Evolutionary conservation across 2,329 filamentous ascomycete genomes (phyloP).

Genomic region (Hirsutella rhossiliensis): DNA sequence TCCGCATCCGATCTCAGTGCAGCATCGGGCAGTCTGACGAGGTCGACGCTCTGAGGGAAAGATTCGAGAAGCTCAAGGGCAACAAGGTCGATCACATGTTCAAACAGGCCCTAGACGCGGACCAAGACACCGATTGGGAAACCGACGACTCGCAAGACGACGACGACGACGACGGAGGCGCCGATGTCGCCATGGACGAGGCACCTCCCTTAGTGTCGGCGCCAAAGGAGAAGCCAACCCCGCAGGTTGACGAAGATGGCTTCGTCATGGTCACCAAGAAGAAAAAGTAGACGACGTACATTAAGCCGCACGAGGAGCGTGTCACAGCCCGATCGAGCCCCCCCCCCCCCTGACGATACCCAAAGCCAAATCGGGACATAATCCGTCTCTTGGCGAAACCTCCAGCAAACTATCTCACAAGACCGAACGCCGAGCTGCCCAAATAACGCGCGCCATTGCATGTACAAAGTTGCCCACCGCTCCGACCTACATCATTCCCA

Average conservation of each 20-base stretch:
- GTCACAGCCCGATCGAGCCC: neutral
- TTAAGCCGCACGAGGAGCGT: conserved; percentile 2
- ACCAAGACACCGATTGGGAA: conserved; percentile 51
- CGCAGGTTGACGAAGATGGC: conserved; percentile 69
- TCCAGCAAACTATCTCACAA: conserved; percentile 8
- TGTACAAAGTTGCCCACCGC: neutral
- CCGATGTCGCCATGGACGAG: conserved; percentile 57
- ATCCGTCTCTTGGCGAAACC: conserved; percentile 1
- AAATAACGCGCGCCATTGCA: conserved; percentile 7
- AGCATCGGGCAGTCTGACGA: conserved; percentile 52
- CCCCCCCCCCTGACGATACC: conserved; percentile 11
- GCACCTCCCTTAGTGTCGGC: conserved; percentile 48
- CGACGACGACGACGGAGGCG: conserved; percentile 45
- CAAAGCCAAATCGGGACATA: conserved; percentile 9
- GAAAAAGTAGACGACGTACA: conserved; percentile 37
- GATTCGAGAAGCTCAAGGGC: conserved; percentile 50
- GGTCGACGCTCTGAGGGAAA: conserved; percentile 49
- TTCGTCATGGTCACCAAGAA: conserved; percentile 65
- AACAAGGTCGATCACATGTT: conserved; percentile 42
- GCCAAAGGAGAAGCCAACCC: conserved; percentile 51
- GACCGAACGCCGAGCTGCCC: conserved; percentile 20
- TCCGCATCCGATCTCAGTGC: conserved; percentile 54
- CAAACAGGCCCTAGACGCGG: conserved; percentile 40
- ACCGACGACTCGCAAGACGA: conserved; percentile 46
- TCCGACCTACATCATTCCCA: conserved; percentile 6